Percentiles rank a stretch among this genome's conserved stretches.
Evolutionary conservation across 148 eudicot genomes (phyloP).

Genomic region (Fagopyrum tataricum): DNA sequence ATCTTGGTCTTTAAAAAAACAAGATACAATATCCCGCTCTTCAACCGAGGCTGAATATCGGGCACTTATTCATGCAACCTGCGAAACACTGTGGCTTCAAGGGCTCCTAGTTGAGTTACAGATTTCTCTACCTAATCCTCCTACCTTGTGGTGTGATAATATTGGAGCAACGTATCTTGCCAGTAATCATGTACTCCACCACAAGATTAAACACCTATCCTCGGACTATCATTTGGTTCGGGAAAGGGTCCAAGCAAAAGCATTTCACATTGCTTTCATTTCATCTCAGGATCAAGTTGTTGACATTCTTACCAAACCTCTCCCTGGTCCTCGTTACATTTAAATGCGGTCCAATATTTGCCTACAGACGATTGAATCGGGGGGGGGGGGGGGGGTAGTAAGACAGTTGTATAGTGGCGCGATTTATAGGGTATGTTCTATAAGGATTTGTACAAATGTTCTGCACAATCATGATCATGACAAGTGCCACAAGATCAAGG

Average conservation of each 20-base stretch:
- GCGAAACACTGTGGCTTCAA: neutral
- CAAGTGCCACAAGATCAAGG: too few relatives aligned
- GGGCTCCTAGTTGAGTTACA: neutral
- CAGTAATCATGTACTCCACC: neutral
- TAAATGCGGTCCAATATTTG: neutral
- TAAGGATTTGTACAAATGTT: too few relatives aligned
- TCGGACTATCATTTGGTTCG: neutral
- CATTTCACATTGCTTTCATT: too few relatives aligned
- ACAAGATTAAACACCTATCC: neutral
- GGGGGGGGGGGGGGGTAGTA: too few relatives aligned
- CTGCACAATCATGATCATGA: too few relatives aligned
- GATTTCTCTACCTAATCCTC: neutral
- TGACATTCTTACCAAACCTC: neutral
- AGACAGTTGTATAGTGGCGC: too few relatives aligned
- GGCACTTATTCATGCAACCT: too few relatives aligned
- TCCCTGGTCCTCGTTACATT: neutral
- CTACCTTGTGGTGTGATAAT: neutral
- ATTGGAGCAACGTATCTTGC: neutral
- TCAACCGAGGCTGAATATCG: too few relatives aligned
- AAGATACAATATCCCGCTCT: too few relatives aligned
- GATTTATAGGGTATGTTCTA: too few relatives aligned
- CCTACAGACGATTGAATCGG: neutral
- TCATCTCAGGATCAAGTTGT: neutral
- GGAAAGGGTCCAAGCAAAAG: neutral
- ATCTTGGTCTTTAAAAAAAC: too few relatives aligned